Base-by-base conservation (phyloP, 768 basidiomycete species). In the Xerocomus potaroensis region DNA sequence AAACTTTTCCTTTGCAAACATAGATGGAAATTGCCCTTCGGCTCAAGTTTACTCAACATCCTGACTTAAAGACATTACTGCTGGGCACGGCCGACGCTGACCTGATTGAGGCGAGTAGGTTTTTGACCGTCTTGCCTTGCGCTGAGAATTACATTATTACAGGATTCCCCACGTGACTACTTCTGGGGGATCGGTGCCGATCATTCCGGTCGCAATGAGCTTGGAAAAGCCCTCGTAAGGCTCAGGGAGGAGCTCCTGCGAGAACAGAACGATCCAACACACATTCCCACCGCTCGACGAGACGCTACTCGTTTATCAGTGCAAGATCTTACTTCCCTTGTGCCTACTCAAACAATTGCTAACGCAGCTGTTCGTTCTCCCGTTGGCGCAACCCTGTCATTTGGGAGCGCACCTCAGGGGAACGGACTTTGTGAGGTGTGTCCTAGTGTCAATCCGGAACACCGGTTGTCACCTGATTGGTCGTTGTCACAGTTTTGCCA, bases 181-280 rank as follows among this genome's bases (percentile, higher is more conserved):
- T 87, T 87, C 64, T 88, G 86, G 84, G 86, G 86, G n/a, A 64
- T 80, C 50, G 86, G 86, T 5, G 70, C 75, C 31, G 81, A 88
- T 61, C 68, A 74, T 22, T 67, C 72, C 56, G 86, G 86, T 18
- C 77, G 79, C 32, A 88, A 88, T 52, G 83, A 88, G 61, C 76
- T 88, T 26, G 87, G 86, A 33, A 84, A 81, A 60, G 79, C 81
- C 10, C 72, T 87, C 10, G 76, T 79, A 53, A 76, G 82, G 52
- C 66, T 88, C 53, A 72, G 86, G 50, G 65, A 69, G 38, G 76
- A 73, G 60, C 66, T 85, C 43, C 79, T 77, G 59, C 54, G 54
- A 18, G 66, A 62, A 48, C 61, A 49, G 30, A 33, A 53, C 19
- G 37, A 61, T 14, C 66, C 64, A 3, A 50, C 52, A 7, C 56